Evolutionary conservation across 176 grass and related monocot genomes (phyloP).

Genomic region (Canna indica): DNA sequence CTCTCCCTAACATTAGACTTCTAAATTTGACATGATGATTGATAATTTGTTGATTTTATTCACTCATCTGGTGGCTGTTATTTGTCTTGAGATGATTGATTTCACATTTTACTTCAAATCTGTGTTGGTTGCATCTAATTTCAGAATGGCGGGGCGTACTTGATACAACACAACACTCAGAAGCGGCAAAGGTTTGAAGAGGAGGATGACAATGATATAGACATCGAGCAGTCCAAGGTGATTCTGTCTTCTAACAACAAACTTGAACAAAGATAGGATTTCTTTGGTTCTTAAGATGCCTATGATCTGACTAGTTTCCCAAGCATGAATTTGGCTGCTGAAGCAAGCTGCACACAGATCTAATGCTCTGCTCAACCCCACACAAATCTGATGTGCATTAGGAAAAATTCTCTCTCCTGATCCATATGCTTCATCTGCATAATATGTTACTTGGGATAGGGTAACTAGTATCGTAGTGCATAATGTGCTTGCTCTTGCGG

Average conservation of each 20-base stretch:
- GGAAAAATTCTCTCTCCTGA: not conserved
- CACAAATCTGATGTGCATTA: not conserved
- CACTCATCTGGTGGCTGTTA: not conserved
- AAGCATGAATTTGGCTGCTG: not conserved
- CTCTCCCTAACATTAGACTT: not conserved
- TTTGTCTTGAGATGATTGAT: not conserved
- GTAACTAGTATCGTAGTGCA: not conserved
- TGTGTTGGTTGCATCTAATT: slow-evolving; percentile 22
- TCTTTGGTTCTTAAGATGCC: not conserved
- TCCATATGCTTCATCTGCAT: not conserved
- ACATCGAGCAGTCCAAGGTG: slow-evolving; percentile 60
- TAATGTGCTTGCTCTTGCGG: not conserved
- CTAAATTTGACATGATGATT: not conserved
- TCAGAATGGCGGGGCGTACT: slow-evolving; percentile 65
- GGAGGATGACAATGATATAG: slow-evolving; percentile 24
- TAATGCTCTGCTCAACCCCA: not conserved
- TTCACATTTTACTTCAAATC: not conserved
- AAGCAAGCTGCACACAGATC: not conserved
- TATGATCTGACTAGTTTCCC: not conserved
- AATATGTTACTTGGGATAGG: not conserved
- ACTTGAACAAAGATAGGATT: not conserved
- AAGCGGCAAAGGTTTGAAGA: slow-evolving; percentile 65
- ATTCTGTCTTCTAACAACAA: not conserved
- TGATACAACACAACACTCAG: slow-evolving; percentile 86
- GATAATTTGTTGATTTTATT: not conserved